Conservation (phyloP, 345 rosid genomes). For the Pistacia integerrima region DNA sequence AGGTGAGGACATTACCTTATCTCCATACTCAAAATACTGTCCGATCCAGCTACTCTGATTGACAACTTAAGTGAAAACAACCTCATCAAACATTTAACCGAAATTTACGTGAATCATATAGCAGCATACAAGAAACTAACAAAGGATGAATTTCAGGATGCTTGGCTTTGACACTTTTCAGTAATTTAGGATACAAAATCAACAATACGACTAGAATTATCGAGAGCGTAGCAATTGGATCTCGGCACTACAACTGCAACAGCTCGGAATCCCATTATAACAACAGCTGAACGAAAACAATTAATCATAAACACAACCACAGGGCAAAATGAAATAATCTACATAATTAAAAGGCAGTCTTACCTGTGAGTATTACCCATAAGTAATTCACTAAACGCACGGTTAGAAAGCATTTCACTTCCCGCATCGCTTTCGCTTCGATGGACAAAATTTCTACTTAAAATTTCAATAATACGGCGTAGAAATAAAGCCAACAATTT, state of each 20-base stretch:
- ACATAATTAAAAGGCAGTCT: constrained; percentile 9
- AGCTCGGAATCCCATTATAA: constrained; percentile 35
- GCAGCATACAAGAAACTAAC: constrained; percentile 12
- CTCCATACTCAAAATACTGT: constrained; percentile 54
- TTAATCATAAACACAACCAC: background rate
- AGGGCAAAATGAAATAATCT: background rate
- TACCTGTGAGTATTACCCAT: constrained; percentile 38
- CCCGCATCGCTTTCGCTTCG: constrained; percentile 41
- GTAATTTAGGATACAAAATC: constrained; percentile 85
- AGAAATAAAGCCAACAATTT: background rate
- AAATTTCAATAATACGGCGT: background rate
- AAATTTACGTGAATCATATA: background rate
- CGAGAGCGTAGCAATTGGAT: constrained; percentile 80
- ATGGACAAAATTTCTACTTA: background rate
- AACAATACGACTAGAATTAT: constrained; percentile 83
- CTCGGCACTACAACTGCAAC: constrained; percentile 59
- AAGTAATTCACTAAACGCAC: constrained; percentile 18
- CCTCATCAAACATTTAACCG: constrained; percentile 16
- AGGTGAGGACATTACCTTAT: constrained; percentile 50
- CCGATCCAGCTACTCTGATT: constrained; percentile 80
- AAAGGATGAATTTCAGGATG: background rate
- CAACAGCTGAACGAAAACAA: constrained; percentile 42
- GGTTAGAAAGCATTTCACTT: constrained; percentile 21
- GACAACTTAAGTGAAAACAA: constrained; percentile 46
- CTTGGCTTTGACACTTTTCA: background rate